Conservation (phyloP, 768 basidiomycete species). For the Podaxis sp. region DNA sequence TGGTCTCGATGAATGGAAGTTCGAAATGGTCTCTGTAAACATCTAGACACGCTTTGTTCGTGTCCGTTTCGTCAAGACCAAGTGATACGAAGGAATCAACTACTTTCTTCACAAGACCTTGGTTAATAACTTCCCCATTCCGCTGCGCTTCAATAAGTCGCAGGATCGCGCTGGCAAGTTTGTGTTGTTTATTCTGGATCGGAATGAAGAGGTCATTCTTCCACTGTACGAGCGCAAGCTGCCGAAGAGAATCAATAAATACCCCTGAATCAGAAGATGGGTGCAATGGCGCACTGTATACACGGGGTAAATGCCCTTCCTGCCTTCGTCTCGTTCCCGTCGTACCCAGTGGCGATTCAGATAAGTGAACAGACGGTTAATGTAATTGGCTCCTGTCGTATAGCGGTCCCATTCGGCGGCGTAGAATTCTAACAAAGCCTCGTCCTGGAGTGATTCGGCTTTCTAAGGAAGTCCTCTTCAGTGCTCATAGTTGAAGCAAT, state of each 20-base stretch:
- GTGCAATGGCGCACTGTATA: constrained; percentile 71
- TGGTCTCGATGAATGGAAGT: constrained; percentile 81
- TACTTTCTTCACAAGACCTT: constrained; percentile 89
- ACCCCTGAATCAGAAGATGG: not conserved
- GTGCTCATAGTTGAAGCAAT: constrained; percentile 16
- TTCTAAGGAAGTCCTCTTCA: constrained; percentile 40
- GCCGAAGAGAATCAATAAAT: constrained; percentile 17
- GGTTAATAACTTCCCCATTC: constrained; percentile 92
- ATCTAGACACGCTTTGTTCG: constrained; percentile 90
- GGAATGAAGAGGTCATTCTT: constrained; percentile 86
- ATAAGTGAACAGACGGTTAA: constrained; percentile 96
- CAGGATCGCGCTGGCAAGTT: constrained; percentile 85
- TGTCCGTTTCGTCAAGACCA: constrained; percentile 89
- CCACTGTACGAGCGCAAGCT: constrained; percentile 97
- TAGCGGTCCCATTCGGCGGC: constrained; percentile 94
- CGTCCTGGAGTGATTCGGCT: constrained; percentile 80
- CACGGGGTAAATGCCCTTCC: constrained; percentile 91
- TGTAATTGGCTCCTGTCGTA: constrained; percentile 95
- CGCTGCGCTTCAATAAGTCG: constrained; percentile 90
- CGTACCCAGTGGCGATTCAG: constrained; percentile 99
- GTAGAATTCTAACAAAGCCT: constrained; percentile 87
- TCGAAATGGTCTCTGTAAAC: constrained; percentile 94
- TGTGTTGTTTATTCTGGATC: constrained; percentile 78
- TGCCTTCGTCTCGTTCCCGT: constrained; percentile 94
- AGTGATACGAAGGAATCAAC: constrained; percentile 95